Conservation (phyloP, 2,329 filamentous ascomycete genomes). For the Reticulascus tulasneorum region DNA sequence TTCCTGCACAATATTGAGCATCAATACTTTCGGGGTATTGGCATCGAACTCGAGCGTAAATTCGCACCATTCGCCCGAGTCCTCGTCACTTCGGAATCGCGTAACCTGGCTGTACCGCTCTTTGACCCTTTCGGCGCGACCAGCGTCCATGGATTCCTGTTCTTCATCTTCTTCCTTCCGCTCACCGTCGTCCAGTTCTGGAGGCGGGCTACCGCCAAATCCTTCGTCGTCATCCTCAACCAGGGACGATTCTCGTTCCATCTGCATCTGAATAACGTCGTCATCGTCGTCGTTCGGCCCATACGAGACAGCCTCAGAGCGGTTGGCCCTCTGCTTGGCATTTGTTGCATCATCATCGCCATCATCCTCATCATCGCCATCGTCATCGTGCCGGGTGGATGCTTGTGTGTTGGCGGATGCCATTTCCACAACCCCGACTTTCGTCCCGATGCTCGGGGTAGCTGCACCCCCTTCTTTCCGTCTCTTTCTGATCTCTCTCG, state of each 20-base stretch:
- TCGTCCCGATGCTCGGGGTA: conserved; percentile 67
- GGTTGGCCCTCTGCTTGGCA: conserved; percentile 71
- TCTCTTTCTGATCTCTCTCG: conserved; percentile 81
- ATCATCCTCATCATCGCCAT: conserved; percentile 66
- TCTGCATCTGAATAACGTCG: conserved; percentile 63
- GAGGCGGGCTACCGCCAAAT: conserved; percentile 45
- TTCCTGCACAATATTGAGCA: conserved; percentile 84
- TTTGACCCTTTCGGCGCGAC: conserved; percentile 61
- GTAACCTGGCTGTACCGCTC: conserved; percentile 63
- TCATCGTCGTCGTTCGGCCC: conserved; percentile 93
- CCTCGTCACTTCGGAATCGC: conserved; percentile 75
- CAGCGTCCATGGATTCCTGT: conserved; percentile 24
- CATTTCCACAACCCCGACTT: conserved; percentile 49
- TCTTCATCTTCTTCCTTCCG: conserved; percentile 38
- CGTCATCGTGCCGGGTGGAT: conserved; percentile 45
- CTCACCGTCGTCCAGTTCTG: conserved; percentile 24
- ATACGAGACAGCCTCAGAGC: conserved; percentile 79
- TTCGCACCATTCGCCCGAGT: conserved; percentile 68
- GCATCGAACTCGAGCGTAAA: conserved; percentile 81
- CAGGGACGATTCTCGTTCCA: conserved; percentile 53
- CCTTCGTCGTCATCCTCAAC: conserved; percentile 49
- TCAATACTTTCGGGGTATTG: conserved; percentile 81
- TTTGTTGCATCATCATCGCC: conserved; percentile 75
- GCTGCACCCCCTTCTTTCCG: conserved; percentile 61
- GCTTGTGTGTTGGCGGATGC: conserved; percentile 35